phyloP scores from a whole-genome alignment of 345 rosid species.

The Combretum micranthum region DNA sequence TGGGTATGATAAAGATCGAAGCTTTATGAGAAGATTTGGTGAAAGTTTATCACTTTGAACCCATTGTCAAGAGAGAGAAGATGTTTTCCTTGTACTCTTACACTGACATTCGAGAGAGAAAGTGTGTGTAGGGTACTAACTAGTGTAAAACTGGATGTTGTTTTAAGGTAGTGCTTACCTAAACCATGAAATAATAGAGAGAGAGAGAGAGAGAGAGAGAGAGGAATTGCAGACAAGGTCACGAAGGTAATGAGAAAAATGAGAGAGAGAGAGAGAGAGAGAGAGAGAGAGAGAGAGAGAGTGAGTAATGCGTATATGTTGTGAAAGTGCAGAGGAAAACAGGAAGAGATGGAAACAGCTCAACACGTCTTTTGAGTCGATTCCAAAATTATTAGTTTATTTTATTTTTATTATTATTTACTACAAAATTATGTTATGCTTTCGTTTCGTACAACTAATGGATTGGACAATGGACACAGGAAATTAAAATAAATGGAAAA shows the following conservation, averaged over 20 bases:
- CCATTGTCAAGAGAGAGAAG: not conserved
- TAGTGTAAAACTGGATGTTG: too few species aligned
- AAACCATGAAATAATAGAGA: too few species aligned
- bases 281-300: conserved; percentile 6
- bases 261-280: conserved; percentile 1
- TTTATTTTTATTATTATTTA: not conserved
- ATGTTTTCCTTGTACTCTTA: too few species aligned
- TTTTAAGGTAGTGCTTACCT: not conserved
- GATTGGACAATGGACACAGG: too few species aligned
- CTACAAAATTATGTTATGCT: not conserved
- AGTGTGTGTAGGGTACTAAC: too few species aligned
- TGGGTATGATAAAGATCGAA: too few species aligned
- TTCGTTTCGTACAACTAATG: not conserved
- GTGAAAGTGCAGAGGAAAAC: conserved; percentile 11
- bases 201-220: too few species aligned
- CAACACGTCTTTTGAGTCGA: conserved; percentile 51
- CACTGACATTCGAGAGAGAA: not conserved
- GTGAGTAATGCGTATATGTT: conserved; percentile 10
- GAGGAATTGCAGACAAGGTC: conserved; percentile 29
- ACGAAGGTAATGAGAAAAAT: conserved; percentile 8
- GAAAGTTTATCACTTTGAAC: too few species aligned
- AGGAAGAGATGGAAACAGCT: conserved; percentile 45
- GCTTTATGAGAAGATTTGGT: too few species aligned
- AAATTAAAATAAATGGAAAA: too few species aligned
- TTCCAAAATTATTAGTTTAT: conserved; percentile 6